phyloP scores from a whole-genome alignment of 2,329 filamentous ascomycete genomes.

The Ilyonectria mors-panacis region DNA sequence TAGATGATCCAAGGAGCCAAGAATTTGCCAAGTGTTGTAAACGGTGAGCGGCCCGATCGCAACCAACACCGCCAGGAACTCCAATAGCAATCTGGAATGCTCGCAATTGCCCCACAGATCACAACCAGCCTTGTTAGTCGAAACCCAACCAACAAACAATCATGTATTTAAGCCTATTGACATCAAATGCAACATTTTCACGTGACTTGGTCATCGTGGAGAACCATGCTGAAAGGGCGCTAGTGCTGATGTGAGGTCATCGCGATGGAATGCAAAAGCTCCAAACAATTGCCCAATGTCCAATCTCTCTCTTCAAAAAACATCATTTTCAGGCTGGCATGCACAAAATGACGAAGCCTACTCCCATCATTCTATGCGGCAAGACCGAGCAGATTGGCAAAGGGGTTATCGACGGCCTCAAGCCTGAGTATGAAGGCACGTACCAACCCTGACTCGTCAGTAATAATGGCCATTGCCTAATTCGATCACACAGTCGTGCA shows the following conservation, averaged over 20 bases:
- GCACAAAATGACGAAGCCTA: constrained; percentile 11
- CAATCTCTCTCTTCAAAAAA: background rate
- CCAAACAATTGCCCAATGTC: background rate
- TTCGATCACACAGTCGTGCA: constrained; percentile 36
- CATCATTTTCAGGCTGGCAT: no score
- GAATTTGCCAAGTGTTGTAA: no score
- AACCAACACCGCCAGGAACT: no score
- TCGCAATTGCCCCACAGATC: no score
- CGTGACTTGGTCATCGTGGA: background rate
- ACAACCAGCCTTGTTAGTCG: no score
- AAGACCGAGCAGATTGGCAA: constrained; percentile 42
- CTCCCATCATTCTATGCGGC: constrained; percentile 45
- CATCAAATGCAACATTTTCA: background rate
- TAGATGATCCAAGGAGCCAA: no score
- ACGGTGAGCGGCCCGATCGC: no score
- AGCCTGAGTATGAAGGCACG: constrained; percentile 47
- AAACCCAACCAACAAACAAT: no score
- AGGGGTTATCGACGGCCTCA: constrained; percentile 42
- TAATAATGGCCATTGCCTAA: background rate
- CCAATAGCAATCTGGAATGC: no score
- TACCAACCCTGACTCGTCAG: background rate
- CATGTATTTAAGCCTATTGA: background rate
- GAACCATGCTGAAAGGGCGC: background rate
- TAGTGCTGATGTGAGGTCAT: constrained; percentile 2
- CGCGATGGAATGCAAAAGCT: background rate